These are phyloP conservation scores for Diaporthe humulicola DNA, from an alignment of 2,329 filamentous ascomycete genomes.

Conservation along the genomic window DNA sequence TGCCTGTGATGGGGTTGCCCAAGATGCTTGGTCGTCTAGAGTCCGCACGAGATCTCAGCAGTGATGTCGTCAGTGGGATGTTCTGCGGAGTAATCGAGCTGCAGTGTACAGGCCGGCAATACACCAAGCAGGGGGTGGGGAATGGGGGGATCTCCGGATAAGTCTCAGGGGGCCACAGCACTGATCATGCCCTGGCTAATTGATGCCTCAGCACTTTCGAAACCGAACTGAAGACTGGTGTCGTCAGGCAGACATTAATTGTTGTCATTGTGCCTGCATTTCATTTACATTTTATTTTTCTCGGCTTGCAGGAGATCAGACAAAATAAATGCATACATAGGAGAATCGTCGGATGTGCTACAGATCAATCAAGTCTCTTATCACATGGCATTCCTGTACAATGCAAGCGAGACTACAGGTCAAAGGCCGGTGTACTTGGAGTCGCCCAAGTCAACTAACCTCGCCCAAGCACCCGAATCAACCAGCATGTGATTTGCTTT, in stretches of 20 bases:
- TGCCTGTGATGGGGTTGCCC: conserved; percentile 20
- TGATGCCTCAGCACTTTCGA: background rate
- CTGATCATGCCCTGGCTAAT: background rate
- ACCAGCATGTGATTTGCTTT: conserved; percentile 13
- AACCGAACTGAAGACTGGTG: background rate
- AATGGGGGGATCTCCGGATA: conserved; percentile 21
- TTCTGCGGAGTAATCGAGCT: conserved; percentile 23
- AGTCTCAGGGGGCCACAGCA: conserved; percentile 10
- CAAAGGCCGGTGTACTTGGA: background rate
- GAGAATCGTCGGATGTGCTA: background rate
- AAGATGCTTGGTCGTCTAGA: conserved; percentile 14
- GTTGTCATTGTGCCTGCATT: background rate
- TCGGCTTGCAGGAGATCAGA: too few relatives aligned
- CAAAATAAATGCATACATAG: background rate
- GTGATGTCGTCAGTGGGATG: conserved; percentile 33
- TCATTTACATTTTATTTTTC: background rate
- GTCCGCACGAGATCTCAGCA: background rate
- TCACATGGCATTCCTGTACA: conserved; percentile 19
- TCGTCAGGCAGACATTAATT: background rate
- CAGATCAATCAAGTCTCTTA: background rate
- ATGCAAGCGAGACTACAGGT: background rate
- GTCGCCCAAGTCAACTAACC: background rate
- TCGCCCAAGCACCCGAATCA: background rate
- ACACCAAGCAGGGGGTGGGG: background rate
- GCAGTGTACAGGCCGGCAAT: conserved; percentile 20